These are phyloP conservation scores for Liriodendron chinense DNA, from an alignment of 164 flowering plant species.

Conservation along the genomic window DNA sequence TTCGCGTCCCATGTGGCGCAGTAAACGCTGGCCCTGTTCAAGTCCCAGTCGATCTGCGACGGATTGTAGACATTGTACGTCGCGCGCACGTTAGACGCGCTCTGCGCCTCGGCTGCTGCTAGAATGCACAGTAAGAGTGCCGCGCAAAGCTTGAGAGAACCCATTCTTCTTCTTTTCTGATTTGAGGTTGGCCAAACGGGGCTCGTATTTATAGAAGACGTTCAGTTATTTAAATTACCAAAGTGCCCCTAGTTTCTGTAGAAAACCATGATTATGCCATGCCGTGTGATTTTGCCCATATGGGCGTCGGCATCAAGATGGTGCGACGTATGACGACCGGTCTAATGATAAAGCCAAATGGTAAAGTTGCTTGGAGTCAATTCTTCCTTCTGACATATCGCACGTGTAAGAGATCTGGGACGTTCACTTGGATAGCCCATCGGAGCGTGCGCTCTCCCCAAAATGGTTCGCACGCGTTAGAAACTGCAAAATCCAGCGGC, in stretches of 20 bases:
- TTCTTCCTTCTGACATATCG: no score
- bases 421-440: no score
- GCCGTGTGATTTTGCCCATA: background rate
- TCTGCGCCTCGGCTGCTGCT: constrained; percentile 18
- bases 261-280: background rate
- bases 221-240: background rate
- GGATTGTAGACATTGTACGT: constrained; percentile 50
- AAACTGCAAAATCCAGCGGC: no score
- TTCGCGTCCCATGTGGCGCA: constrained; percentile 52
- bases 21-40: constrained; percentile 33
- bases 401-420: no score
- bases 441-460: no score
- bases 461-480: no score
- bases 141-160: background rate
- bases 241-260: background rate
- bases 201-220: background rate
- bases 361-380: no score
- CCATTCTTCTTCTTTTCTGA: background rate
- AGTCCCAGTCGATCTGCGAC: constrained; percentile 37
- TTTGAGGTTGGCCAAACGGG: background rate
- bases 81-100: constrained; percentile 43
- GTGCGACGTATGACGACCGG: no score
- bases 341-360: no score
- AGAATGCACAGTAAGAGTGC: background rate
- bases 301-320: no score